phyloP scores from a whole-genome alignment of 225 moss, liverwort and hornwort genomes.

The Pleurozium schreberi region DNA sequence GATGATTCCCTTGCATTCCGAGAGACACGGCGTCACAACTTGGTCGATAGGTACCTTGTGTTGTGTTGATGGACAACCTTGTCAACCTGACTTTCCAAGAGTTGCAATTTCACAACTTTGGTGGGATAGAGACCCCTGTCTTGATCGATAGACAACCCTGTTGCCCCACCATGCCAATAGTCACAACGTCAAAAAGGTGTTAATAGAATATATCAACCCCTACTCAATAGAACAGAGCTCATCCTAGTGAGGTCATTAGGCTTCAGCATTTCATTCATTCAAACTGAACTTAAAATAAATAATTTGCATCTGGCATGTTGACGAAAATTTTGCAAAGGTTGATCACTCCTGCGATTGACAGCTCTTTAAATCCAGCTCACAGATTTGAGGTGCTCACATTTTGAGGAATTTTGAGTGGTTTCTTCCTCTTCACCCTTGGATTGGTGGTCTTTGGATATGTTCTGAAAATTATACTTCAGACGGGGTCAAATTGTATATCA shows the following conservation, averaged over 20 bases:
- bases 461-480: background rate
- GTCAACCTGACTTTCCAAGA: background rate
- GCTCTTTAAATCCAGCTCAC: background rate
- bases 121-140: background rate
- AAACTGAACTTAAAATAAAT: background rate
- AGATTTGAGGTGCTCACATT: background rate
- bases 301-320: background rate
- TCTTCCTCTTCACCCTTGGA: too few species aligned
- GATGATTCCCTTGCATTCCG: background rate
- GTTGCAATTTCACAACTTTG: background rate
- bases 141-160: background rate
- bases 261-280: background rate
- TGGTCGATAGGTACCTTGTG: too few species aligned
- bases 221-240: background rate
- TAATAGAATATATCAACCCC: background rate
- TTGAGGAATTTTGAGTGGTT: background rate
- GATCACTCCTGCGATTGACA: background rate
- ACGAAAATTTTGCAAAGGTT: background rate
- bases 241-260: background rate
- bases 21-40: background rate
- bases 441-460: background rate
- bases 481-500: background rate
- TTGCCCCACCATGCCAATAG: background rate
- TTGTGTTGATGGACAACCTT: background rate
- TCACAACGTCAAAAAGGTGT: background rate